These are phyloP conservation scores for Dysphania ambrosioides DNA, from an alignment of 148 eudicot genomes.

Conservation along the genomic window DNA sequence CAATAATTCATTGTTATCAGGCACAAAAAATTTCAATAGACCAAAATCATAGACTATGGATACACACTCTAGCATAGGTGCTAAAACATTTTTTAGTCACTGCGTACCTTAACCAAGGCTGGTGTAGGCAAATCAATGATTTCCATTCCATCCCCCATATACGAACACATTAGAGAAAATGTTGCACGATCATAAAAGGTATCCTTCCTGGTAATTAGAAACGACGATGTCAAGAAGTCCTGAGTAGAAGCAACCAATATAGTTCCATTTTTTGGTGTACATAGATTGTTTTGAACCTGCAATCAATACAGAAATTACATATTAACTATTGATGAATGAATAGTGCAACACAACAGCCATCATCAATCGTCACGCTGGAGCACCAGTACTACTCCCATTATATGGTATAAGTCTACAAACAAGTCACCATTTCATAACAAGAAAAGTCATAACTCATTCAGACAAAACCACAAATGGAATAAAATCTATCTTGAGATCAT, in stretches of 20 bases:
- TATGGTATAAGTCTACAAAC: background rate
- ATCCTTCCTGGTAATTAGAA: conserved; percentile 89
- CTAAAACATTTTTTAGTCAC: conserved; percentile 1
- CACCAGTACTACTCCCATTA: background rate
- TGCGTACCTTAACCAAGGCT: conserved; percentile 64
- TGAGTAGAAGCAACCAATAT: conserved; percentile 98
- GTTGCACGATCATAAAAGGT: conserved; percentile 91
- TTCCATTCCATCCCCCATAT: conserved; percentile 96
- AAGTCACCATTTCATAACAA: background rate
- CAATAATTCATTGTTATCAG: background rate
- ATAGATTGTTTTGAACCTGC: conserved; percentile 96
- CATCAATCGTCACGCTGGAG: background rate
- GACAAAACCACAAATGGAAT: background rate
- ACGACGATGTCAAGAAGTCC: conserved; percentile 92
- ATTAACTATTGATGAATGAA: background rate
- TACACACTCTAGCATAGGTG: background rate
- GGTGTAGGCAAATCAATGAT: conserved; percentile 83
- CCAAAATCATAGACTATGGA: background rate
- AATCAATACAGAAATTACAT: background rate
- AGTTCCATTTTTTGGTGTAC: conserved; percentile 94
- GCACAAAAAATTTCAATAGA: background rate
- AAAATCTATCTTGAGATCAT: background rate
- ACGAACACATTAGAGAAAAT: conserved; percentile 79
- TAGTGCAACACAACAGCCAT: background rate
- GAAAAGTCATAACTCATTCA: background rate